Evolutionary conservation across 768 basidiomycete genomes (phyloP), one percentile per base, ranked within the genome.

Genomic region (Amanita pallidorosea): DNA sequence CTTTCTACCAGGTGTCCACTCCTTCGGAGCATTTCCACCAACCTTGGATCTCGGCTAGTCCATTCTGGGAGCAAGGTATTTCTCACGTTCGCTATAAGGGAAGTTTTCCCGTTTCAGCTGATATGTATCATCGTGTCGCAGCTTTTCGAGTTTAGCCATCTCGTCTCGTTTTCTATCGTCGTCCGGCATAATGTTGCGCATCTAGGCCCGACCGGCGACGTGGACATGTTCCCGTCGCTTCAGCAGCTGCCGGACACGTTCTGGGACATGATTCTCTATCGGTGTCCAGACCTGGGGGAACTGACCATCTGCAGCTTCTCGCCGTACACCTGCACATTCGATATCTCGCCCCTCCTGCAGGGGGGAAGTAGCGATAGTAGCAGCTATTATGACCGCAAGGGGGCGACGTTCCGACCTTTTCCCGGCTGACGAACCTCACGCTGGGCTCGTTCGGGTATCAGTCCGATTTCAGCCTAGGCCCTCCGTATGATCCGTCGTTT

Each of bases 401-500:
- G 7, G 9, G 7, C 6, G 0, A 12, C 4, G n/a, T n/a, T n/a
- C n/a, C n/a, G n/a, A 59, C 57, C 48, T 76, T 71, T 68, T 68
- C 71, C 0, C 61, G 61, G 33, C 60, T 77, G 6, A 63, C 69
- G 31, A 67, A 67, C 3, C 64, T 76, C 15, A 75, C 72, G 4
- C 67, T 77, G 2, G 76, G 76, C 22, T 69, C 72, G 4, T 77
- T 77, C 55, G 74, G 74, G 2, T 77, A 76, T 55, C 65, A 70
- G 46, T 54, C 54, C n/a, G 72, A 76, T 49, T 73, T 74, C 55
- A 58, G 66, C 3, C 57, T 76, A 7, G 70, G 68, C 6, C 61
- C 64, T 1, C 56, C 66, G 6, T 58, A 65, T 20, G 63, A 63
- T 13, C 37, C 51, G 5, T 53, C 59, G 0, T 65, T 75, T 33